These are phyloP conservation scores for Mortierella sp. DNA, from an alignment of 371 early-diverging fungal species.

Conservation along the genomic window DNA sequence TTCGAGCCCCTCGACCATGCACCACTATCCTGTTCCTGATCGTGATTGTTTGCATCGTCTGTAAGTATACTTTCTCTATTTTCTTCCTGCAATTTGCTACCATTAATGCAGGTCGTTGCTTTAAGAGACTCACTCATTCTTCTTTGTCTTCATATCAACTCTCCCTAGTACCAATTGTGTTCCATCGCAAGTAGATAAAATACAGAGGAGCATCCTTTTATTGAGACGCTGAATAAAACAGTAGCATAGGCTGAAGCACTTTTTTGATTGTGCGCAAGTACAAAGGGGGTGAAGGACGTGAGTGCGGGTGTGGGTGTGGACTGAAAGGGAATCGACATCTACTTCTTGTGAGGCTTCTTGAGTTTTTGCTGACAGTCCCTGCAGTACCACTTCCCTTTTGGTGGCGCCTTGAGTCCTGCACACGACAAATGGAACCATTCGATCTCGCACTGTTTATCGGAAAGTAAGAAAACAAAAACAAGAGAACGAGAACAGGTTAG, in stretches of 20 bases:
- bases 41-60: slow-evolving; percentile 19
- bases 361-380: slow-evolving; percentile 75
- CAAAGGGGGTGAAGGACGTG: neutral
- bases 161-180: slow-evolving; percentile 17
- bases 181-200: slow-evolving; percentile 1
- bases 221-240: neutral
- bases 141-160: neutral
- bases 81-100: neutral
- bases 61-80: slow-evolving; percentile 22
- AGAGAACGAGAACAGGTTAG: neutral
- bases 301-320: neutral
- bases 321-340: neutral
- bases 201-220: neutral
- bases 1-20: slow-evolving; percentile 39
- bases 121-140: neutral
- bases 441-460: slow-evolving; percentile 77
- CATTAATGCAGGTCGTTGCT: neutral
- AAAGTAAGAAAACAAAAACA: neutral
- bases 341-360: slow-evolving; percentile 71
- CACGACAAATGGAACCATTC: slow-evolving; percentile 98
- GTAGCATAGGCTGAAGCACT: neutral
- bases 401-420: slow-evolving; percentile 87
- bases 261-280: neutral
- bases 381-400: slow-evolving; percentile 96
- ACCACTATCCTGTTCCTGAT: slow-evolving; percentile 26